These are phyloP conservation scores for Monosporascus ibericus DNA, from an alignment of 2,329 filamentous ascomycete species.

Conservation along the genomic window DNA sequence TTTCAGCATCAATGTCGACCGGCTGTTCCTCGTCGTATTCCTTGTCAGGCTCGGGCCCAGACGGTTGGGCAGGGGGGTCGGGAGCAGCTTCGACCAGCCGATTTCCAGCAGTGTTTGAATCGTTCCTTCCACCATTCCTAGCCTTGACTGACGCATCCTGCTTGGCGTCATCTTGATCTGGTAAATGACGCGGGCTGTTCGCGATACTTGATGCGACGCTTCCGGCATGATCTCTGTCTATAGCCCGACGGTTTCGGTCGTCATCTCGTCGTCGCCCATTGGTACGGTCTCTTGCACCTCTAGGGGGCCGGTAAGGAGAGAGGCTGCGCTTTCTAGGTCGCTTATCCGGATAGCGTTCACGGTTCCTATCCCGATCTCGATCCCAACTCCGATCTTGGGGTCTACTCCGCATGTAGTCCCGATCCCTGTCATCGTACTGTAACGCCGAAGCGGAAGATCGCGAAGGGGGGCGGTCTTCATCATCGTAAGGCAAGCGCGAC, in stretches of 20 bases:
- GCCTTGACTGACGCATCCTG: slow-evolving; percentile 53
- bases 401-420: slow-evolving; percentile 30
- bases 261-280: slow-evolving; percentile 17
- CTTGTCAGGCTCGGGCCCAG: slow-evolving; percentile 27
- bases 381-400: slow-evolving; percentile 22
- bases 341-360: slow-evolving; percentile 46
- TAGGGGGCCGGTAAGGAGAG: slow-evolving; percentile 22
- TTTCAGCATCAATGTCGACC: slow-evolving; percentile 75
- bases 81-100: slow-evolving; percentile 38
- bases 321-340: slow-evolving; percentile 41
- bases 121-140: slow-evolving; percentile 52
- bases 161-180: slow-evolving; percentile 57
- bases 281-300: slow-evolving; percentile 20
- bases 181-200: slow-evolving; percentile 39
- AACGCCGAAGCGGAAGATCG: slow-evolving; percentile 29
- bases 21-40: slow-evolving; percentile 50
- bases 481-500: slow-evolving; percentile 46
- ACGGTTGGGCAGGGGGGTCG: slow-evolving; percentile 19
- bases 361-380: slow-evolving; percentile 39
- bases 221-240: slow-evolving; percentile 24
- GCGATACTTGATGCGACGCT: slow-evolving; percentile 39
- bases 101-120: slow-evolving; percentile 64
- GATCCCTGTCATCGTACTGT: slow-evolving; percentile 46
- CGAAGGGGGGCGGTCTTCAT: slow-evolving; percentile 47
- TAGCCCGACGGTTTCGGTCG: slow-evolving; percentile 16